A percentile compares a stretch with the other conserved stretches of the same genome.
Evolutionary conservation across 192 early-diverging fungal genomes (phyloP).

Genomic region (Gryganskiella cystojenkinii): DNA sequence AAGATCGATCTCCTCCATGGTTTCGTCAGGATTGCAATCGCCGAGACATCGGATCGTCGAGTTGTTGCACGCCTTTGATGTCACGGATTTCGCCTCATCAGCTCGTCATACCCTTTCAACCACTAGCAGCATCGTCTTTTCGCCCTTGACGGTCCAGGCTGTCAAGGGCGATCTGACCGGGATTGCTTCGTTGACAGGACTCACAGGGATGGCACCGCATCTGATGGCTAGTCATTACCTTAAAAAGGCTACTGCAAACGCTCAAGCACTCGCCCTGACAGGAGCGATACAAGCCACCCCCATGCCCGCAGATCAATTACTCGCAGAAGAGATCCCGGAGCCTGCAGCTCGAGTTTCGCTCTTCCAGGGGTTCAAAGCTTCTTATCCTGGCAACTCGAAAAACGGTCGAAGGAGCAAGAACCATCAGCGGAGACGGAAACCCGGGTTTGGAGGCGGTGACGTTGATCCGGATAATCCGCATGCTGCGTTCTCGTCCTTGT

Average conservation of each 20-base stretch:
- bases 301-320: slow-evolving; percentile 48
- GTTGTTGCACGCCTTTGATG: slow-evolving; percentile 36
- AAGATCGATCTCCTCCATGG: slow-evolving; percentile 42
- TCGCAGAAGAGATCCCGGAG: slow-evolving; percentile 65
- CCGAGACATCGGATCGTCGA: slow-evolving; percentile 49
- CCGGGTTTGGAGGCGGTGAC: slow-evolving; percentile 43
- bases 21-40: slow-evolving; percentile 40
- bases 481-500: slow-evolving; percentile 56
- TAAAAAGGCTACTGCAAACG: slow-evolving; percentile 34
- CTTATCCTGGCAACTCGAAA: slow-evolving; percentile 61
- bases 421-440: slow-evolving; percentile 49
- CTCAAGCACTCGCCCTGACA: slow-evolving; percentile 25
- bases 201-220: slow-evolving; percentile 59
- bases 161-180: slow-evolving; percentile 64
- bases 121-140: slow-evolving; percentile 62
- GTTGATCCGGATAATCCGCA: slow-evolving; percentile 50
- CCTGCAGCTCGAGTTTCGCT: slow-evolving; percentile 64
- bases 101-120: slow-evolving; percentile 42
- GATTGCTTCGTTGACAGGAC: slow-evolving; percentile 48
- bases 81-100: slow-evolving; percentile 44
- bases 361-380: slow-evolving; percentile 66
- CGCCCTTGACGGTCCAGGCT: slow-evolving; percentile 62
- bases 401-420: slow-evolving; percentile 42
- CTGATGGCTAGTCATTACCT: slow-evolving; percentile 56
- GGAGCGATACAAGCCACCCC: slow-evolving; percentile 25